Percentiles rank a stretch among this genome's conserved stretches.
phyloP scores from a whole-genome alignment of 371 early-diverging fungal species.

The Mortierella sp. region DNA sequence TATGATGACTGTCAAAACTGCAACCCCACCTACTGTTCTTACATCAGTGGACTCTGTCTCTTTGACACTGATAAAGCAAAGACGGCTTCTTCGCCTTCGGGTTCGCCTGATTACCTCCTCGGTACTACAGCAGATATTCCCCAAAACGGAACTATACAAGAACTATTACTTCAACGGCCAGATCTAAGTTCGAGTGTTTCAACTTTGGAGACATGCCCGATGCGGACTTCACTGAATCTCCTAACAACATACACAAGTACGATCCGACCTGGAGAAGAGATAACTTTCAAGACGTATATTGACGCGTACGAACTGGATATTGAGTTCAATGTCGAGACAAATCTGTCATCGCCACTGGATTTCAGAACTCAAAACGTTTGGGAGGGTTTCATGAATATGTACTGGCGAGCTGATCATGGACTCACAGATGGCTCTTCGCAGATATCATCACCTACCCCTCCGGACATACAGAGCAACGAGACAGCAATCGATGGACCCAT shows the following conservation, averaged over 20 bases:
- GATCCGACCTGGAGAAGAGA: slow-evolving; percentile 24
- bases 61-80: slow-evolving; percentile 54
- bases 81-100: background rate
- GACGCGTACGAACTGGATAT: slow-evolving; percentile 36
- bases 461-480: slow-evolving; percentile 8
- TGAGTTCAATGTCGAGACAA: slow-evolving; percentile 29
- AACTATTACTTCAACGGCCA: slow-evolving; percentile 35
- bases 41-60: slow-evolving; percentile 45
- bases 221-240: slow-evolving; percentile 6
- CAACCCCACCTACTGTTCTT: slow-evolving; percentile 44
- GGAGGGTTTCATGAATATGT: slow-evolving; percentile 57
- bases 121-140: slow-evolving; percentile 32
- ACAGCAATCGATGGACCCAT: slow-evolving; percentile 9
- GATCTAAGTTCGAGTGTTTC: slow-evolving; percentile 13
- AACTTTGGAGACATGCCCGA: slow-evolving; percentile 22
- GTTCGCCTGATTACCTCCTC: slow-evolving; percentile 16
- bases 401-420: slow-evolving; percentile 49
- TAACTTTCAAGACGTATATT: slow-evolving; percentile 41
- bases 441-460: slow-evolving; percentile 27
- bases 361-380: slow-evolving; percentile 43
- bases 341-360: slow-evolving; percentile 6
- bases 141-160: slow-evolving; percentile 38
- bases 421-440: slow-evolving; percentile 34
- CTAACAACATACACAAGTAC: background rate
- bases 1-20: slow-evolving; percentile 56